A percentile compares a stretch with the other conserved stretches of the same genome.
These are phyloP conservation scores for Centrapalus pauciflorus DNA, from an alignment of 129 eudicot genomes.

Conservation along the genomic window DNA sequence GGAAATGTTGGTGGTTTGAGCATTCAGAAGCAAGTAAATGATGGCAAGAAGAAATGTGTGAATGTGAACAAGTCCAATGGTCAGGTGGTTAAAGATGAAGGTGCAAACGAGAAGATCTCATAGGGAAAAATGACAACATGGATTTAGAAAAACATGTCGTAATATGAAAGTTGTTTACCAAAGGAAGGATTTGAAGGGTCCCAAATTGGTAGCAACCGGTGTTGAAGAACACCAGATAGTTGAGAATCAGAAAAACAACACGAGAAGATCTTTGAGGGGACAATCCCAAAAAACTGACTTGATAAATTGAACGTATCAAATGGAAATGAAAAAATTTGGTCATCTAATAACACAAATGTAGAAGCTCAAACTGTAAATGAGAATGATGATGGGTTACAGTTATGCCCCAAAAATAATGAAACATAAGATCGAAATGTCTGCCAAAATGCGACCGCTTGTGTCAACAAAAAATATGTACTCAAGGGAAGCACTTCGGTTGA, in stretches of 20 bases:
- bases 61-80: slow-evolving; percentile 13
- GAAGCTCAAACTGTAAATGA: slow-evolving; percentile 12
- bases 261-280: not conserved
- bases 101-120: not conserved
- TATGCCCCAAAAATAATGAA: slow-evolving; percentile 2
- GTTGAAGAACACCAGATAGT: slow-evolving; percentile 15
- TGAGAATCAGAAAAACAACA: not conserved
- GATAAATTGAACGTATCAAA: not conserved
- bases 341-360: not conserved
- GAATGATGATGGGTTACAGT: slow-evolving; percentile 8
- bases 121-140: slow-evolving; percentile 14
- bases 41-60: slow-evolving; percentile 25
- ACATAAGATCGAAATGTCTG: slow-evolving; percentile 1
- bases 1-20: not conserved
- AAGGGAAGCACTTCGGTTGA: too few species aligned
- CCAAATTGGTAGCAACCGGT: not conserved
- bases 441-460: slow-evolving; percentile 3
- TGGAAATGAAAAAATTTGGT: slow-evolving; percentile 7
- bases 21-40: slow-evolving; percentile 22
- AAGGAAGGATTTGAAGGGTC: slow-evolving; percentile 18
- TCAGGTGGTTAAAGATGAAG: slow-evolving; percentile 11
- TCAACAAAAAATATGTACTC: slow-evolving; percentile 18
- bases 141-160: slow-evolving; percentile 6
- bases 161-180: slow-evolving; percentile 22
- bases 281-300: not conserved